phyloP scores from a whole-genome alignment of 352 stramenopile species.

The Peronosclerospora sorghi region DNA sequence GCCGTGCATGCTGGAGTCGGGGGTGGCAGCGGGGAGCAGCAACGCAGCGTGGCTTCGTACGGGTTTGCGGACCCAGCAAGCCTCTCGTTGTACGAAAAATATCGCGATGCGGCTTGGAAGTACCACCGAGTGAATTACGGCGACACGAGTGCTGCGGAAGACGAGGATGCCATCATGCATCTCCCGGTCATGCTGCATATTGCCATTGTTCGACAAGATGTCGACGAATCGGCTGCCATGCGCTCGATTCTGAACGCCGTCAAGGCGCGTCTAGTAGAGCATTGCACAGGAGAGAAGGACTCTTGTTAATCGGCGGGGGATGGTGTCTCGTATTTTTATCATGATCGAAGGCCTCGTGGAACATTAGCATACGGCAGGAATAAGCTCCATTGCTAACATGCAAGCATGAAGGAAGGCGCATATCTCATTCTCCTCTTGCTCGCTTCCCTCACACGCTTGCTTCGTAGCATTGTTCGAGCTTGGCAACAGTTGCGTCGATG shows the following conservation, averaged over 20 bases:
- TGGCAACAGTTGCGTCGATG: conserved; percentile 13
- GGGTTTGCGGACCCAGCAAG: conserved; percentile 71
- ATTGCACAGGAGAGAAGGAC: conserved; percentile 45
- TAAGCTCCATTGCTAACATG: too few species aligned
- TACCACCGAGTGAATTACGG: conserved; percentile 84
- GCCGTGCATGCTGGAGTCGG: conserved; percentile 63
- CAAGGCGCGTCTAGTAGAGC: conserved; percentile 48
- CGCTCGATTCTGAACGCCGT: conserved; percentile 64
- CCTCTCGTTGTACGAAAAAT: conserved; percentile 77
- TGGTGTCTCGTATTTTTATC: too few species aligned
- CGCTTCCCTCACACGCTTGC: neutral
- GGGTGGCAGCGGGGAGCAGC: conserved; percentile 46
- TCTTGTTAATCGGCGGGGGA: too few species aligned
- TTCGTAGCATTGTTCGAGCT: neutral
- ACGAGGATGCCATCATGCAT: conserved; percentile 86
- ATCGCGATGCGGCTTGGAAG: conserved; percentile 65
- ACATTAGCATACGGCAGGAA: too few species aligned
- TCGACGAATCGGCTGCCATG: conserved; percentile 67
- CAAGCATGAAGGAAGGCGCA: too few species aligned
- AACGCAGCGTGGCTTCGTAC: conserved; percentile 39
- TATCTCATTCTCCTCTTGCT: too few species aligned
- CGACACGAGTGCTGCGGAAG: conserved; percentile 55
- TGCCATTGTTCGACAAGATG: conserved; percentile 49
- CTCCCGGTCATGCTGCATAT: conserved; percentile 83
- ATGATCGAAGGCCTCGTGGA: too few species aligned